Conservation (phyloP, 257 asterid species). For the Primulina huaijiensis region DNA sequence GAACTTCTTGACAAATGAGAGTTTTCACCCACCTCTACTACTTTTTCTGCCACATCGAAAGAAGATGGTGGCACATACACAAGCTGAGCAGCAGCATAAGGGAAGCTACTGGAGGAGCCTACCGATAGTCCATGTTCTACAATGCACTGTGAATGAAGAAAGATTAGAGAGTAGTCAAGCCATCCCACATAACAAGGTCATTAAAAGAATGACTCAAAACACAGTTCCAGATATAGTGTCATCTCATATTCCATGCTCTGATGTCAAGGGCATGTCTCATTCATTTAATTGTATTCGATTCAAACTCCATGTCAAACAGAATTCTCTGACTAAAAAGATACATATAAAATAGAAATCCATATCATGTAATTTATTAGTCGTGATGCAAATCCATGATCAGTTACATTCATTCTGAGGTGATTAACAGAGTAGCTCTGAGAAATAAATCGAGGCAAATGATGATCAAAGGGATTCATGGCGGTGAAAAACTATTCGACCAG, state of each 20-base stretch:
- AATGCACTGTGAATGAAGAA: constrained; percentile 55
- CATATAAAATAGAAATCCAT: neutral
- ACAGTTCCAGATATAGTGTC: neutral
- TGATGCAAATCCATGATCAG: neutral
- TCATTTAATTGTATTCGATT: too few species aligned
- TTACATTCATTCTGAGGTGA: neutral
- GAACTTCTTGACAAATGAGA: constrained; percentile 52
- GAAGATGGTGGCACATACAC: constrained; percentile 61
- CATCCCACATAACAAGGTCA: neutral
- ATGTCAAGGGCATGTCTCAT: neutral
- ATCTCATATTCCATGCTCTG: neutral
- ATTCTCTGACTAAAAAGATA: neutral
- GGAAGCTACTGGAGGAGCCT: constrained; percentile 54
- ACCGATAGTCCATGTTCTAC: constrained; percentile 55
- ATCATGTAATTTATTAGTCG: too few species aligned
- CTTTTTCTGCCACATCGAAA: constrained; percentile 54
- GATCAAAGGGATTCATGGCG: neutral
- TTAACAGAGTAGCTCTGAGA: neutral
- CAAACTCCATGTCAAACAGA: neutral
- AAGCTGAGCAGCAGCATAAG: constrained; percentile 67
- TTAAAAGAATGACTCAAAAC: neutral
- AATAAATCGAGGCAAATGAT: neutral
- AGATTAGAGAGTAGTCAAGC: constrained; percentile 3
- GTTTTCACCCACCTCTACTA: constrained; percentile 48
- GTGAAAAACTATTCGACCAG: neutral